These are phyloP conservation scores for Tuber indicum DNA, from an alignment of 495 filamentous ascomycete species.

Conservation along the genomic window DNA sequence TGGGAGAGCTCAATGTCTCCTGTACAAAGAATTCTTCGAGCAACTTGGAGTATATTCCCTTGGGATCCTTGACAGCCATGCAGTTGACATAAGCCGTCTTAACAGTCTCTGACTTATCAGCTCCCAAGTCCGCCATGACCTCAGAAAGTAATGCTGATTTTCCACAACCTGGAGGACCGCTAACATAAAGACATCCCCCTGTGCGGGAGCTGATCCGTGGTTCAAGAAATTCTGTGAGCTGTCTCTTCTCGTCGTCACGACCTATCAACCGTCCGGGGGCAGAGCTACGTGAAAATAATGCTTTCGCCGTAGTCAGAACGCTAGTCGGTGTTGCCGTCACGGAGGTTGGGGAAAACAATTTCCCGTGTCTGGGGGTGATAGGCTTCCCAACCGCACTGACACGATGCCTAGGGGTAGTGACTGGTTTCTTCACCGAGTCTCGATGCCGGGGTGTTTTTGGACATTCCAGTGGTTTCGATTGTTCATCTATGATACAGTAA, in stretches of 20 bases:
- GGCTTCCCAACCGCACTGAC: conserved; percentile 57
- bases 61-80: conserved; percentile 81
- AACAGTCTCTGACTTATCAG: conserved; percentile 48
- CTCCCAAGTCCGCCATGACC: conserved; percentile 55
- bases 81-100: conserved; percentile 83
- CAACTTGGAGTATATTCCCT: conserved; percentile 72
- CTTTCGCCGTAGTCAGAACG: conserved; percentile 78
- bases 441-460: conserved; percentile 63
- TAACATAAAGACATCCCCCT: conserved; percentile 89
- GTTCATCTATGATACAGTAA: conserved; percentile 7
- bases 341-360: conserved; percentile 52
- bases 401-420: conserved; percentile 63
- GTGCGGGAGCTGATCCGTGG: conserved; percentile 54
- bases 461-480: conserved; percentile 12
- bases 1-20: conserved; percentile 68
- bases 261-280: conserved; percentile 72
- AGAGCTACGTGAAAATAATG: conserved; percentile 73
- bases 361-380: conserved; percentile 59
- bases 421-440: conserved; percentile 57
- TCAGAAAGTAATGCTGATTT: conserved; percentile 90
- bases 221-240: conserved; percentile 63
- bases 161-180: conserved; percentile 89
- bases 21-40: conserved; percentile 57
- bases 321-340: conserved; percentile 56
- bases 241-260: conserved; percentile 68